Evolutionary conservation across 441 rosid species (phyloP), one percentile per base, ranked within the genome.

Genomic region (Erodium trifolium): DNA sequence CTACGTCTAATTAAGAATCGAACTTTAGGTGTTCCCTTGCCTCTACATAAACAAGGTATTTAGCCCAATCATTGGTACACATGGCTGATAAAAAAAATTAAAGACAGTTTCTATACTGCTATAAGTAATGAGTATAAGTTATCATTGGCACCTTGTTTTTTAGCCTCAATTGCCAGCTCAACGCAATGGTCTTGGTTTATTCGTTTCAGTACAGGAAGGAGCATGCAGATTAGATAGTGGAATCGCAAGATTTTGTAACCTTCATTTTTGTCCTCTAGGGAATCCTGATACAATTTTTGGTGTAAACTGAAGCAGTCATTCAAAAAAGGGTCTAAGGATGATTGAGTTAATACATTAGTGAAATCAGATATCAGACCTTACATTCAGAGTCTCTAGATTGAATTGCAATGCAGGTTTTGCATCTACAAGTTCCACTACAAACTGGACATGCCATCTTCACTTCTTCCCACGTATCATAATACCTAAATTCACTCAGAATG

Each of bases 161-260:
- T 86, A 55, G 86, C 91, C 80, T 90, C 98, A 16, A 79, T 76
- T 70, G 88, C 90, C 70, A 87, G 73, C 86, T 90, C 93, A 69
- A 76, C 70, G 73, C 77, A 81, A 63, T 78, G 87, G 66, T 84
- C 92, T 76, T 82, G 80, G 72, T 88, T 88, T 78, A 95, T 85
- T 85, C 82, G 81, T 74, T 85, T 90, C 67, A 95, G 71, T 34
- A 89, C 83, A 71, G 99, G 98, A 84, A 92, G 99, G 79, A 92
- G 93, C 88, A 88, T 79, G 76, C 97, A 95, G 73, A 86, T 88
- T 81, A 93, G 82, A 79, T 95, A 89, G 82, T 92, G 99, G 73
- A 89, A 83, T 81, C 85, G 81, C 66, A 92, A 74, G 75, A 95
- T 92, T 77, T 85, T 85, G 75, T 86, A 83, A 66, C 87, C 88